Evolutionary conservation across 495 filamentous ascomycete genomes (phyloP), one percentile per base, ranked within the genome.

Genomic region (Aspergillus mulundensis): DNA sequence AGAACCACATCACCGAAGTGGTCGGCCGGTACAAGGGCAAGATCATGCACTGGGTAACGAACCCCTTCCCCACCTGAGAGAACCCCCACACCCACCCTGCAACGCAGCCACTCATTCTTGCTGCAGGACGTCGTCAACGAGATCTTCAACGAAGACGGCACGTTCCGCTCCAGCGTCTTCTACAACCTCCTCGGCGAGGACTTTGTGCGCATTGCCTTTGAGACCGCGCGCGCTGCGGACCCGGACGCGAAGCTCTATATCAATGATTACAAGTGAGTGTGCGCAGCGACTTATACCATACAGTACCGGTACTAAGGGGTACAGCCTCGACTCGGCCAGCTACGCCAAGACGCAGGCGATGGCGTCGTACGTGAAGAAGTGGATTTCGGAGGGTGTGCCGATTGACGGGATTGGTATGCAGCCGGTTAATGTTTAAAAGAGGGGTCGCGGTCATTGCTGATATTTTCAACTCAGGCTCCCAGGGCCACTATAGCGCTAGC

Each of bases 351-450:
- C 79, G 28, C 74, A 60, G 24, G 85, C 83, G 50, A 84, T 89
- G 78, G 77, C 84, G 41, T 68, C 56, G 41, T 73, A 86, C 62
- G 87, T 89, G 65, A 81, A 80, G 70, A 81, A 83, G 61, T 89
- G 86, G 83, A 62, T 86, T 41, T 74, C 78, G 11, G 77, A 71
- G 11, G 87, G 87, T 56, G 70, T 86, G 30, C 86, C 86, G 45
- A 89, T 89, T 66, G 86, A 90, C 66, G 87, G 87, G 59, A 88
- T 90, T 51, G 81, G 81, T 66, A 64, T n/a, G n/a, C n/a, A n/a
- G n/a, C n/a, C n/a, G n/a, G n/a, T n/a, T n/a, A n/a, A n/a, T n/a
- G n/a, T n/a, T n/a, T n/a, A n/a, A n/a, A n/a, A n/a, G n/a, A n/a
- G n/a, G n/a, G n/a, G n/a, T n/a, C n/a, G n/a, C n/a, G n/a, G n/a